These are phyloP conservation scores for Eutrema salsugineum DNA, from an alignment of 441 rosid genomes.

Conservation along the genomic window DNA sequence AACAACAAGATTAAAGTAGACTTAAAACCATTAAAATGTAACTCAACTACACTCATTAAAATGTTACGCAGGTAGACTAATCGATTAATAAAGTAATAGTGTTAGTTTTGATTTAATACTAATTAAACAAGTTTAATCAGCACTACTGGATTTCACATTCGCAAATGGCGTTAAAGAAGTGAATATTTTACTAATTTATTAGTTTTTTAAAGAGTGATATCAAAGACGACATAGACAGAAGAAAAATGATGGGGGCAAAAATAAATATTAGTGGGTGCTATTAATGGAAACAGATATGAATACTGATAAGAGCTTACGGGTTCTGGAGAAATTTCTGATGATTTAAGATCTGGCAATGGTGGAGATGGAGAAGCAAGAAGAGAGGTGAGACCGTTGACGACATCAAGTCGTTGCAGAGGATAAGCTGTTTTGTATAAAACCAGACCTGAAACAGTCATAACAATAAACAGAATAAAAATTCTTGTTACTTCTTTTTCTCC, in stretches of 20 bases:
- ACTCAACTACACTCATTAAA: too few species aligned
- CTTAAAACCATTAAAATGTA: neutral
- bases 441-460: constrained; percentile 25
- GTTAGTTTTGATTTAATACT: too few species aligned
- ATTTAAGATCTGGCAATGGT: neutral
- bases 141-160: too few species aligned
- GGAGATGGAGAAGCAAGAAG: constrained; percentile 4
- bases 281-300: constrained; percentile 9
- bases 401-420: constrained; percentile 22
- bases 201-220: neutral
- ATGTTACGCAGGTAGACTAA: too few species aligned
- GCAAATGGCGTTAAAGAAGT: neutral
- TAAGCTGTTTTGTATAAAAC: constrained; percentile 25
- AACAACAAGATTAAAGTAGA: neutral
- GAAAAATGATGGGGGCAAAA: neutral
- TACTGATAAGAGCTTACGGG: constrained; percentile 16
- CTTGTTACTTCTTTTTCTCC: constrained; percentile 19
- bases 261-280: too few species aligned
- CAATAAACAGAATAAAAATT: constrained; percentile 25
- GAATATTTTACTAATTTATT: neutral
- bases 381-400: constrained; percentile 3
- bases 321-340: neutral
- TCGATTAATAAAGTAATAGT: too few species aligned
- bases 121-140: too few species aligned
- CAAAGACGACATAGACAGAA: neutral